Base-by-base conservation (phyloP, 192 early-diverging fungal species). In the Spizellomyces sp. region DNA sequence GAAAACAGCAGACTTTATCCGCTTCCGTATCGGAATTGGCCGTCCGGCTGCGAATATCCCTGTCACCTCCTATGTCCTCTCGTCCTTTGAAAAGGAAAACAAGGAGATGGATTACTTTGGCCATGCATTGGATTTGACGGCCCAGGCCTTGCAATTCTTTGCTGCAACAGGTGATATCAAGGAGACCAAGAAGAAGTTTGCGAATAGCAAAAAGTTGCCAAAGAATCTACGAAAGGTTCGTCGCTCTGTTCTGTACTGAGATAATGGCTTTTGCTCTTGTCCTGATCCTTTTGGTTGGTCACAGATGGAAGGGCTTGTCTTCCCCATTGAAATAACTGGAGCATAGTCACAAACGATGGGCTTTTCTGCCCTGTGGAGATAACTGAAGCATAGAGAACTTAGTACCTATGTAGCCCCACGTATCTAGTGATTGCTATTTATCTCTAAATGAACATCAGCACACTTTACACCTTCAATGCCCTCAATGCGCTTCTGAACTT, bases 31-130 rank as follows among this genome's bases (percentile, higher is more conserved):
- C 15, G 87, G 87, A 17, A 78, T 88, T 55, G 87, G 87, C 14
- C 75, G 81, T 12, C 87, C 87, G 0, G 36, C 50, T 2, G 64
- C 66, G 6, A 75, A 70, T 9, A 79, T 66, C 4, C 67, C 73
- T 12, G 83, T 80, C 27, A 68, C 78, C 4, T 65, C 83, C 43
- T 87, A 78, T 75, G 83, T 87, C 47, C 75, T 87, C 21, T 75
- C 71, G 17, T 59, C 55, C 9, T 85, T 89, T 54, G 48, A 69
- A 36, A 80, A 74, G 36, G 87, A 81, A 12, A 75, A 79, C 55
- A 75, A 83, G 9, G 87, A 89, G 64, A 84, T 89, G 83, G 87
- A 89, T 75, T 73, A 87, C 10, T 77, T 89, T 57, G 84, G 83
- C 0, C 81, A 79, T 52, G 60, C 86, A 17, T 73, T 89, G 71